Conservation (phyloP, 805 yeast species). For the Candida insectorum region DNA sequence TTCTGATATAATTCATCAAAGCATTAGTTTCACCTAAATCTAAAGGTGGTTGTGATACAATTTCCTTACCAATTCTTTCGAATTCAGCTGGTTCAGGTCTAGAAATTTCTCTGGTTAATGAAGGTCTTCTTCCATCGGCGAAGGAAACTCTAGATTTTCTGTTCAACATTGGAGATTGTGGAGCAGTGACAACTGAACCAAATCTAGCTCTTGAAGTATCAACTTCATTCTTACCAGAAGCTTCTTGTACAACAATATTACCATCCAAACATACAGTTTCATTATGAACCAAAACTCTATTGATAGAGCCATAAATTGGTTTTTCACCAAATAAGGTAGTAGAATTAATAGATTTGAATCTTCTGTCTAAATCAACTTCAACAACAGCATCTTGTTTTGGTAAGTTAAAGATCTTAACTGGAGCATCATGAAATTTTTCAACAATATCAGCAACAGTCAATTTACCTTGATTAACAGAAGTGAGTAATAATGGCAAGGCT, state of each 20-base stretch:
- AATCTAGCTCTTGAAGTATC: constrained; percentile 43
- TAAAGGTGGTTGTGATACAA: constrained; percentile 69
- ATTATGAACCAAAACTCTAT: constrained; percentile 76
- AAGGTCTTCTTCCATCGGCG: constrained; percentile 33
- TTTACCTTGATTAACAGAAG: constrained; percentile 73
- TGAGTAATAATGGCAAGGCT: constrained; percentile 74
- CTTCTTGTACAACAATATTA: constrained; percentile 54
- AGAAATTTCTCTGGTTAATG: constrained; percentile 27
- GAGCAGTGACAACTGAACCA: constrained; percentile 27
- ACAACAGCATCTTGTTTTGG: constrained; percentile 77
- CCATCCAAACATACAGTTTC: constrained; percentile 87
- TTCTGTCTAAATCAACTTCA: constrained; percentile 81
- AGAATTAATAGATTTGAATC: constrained; percentile 27
- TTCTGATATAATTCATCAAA: constrained; percentile 69
- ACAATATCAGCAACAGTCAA: constrained; percentile 72
- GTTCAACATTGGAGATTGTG: constrained; percentile 39
- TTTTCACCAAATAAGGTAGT: constrained; percentile 23
- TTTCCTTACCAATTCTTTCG: constrained; percentile 55
- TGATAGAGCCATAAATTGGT: constrained; percentile 74
- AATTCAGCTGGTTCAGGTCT: constrained; percentile 40
- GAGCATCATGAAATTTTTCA: constrained; percentile 72
- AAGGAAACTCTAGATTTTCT: constrained; percentile 36
- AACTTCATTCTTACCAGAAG: constrained; percentile 58
- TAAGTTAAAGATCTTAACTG: constrained; percentile 76
- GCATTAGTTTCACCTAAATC: constrained; percentile 77